Conservation (phyloP, 2,329 filamentous ascomycete species). For the Phaeosphaeriaceae sp. region DNA sequence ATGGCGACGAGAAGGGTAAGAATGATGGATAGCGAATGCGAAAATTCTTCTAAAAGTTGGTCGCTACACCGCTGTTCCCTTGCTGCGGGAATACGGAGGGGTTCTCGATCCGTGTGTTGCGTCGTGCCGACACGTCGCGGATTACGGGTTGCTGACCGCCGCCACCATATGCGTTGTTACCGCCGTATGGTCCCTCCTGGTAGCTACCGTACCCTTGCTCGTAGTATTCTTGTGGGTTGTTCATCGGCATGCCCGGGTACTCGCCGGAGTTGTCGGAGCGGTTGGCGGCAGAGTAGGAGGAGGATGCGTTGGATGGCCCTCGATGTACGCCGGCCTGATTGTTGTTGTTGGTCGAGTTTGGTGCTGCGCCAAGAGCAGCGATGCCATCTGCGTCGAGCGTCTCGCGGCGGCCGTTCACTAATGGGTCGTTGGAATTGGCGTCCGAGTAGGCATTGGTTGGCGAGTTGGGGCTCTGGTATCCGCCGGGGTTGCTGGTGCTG, state of each 20-base stretch:
- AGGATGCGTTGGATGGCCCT: conserved; percentile 93
- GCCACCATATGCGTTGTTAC: conserved; percentile 60
- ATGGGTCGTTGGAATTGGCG: conserved; percentile 71
- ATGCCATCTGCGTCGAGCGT: conserved; percentile 78
- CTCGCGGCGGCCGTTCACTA: conserved; percentile 59
- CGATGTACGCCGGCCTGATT: conserved; percentile 76
- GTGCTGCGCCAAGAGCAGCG: conserved; percentile 74
- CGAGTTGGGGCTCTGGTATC: conserved; percentile 62
- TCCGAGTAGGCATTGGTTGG: conserved; percentile 73
- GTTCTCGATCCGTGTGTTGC: conserved; percentile 95
- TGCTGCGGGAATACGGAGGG: conserved; percentile 89
- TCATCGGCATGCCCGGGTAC: conserved; percentile 54
- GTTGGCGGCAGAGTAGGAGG: conserved; percentile 85
- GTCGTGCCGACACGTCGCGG: conserved; percentile 86
- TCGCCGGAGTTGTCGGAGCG: conserved; percentile 71
- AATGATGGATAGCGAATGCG: conserved; percentile 2
- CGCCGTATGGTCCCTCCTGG: conserved; percentile 62
- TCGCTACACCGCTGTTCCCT: conserved; percentile 88
- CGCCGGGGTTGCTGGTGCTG: conserved; percentile 63
- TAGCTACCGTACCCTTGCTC: conserved; percentile 63
- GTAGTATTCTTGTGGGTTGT: conserved; percentile 60
- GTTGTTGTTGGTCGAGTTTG: conserved; percentile 70
- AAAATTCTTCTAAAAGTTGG: conserved; percentile 76
- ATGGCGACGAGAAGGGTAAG: conserved; percentile 4
- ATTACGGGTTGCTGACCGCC: conserved; percentile 77